Evolutionary conservation across 495 filamentous ascomycete genomes (phyloP), one percentile per base, ranked within the genome.

Genomic region (Podospora australis): DNA sequence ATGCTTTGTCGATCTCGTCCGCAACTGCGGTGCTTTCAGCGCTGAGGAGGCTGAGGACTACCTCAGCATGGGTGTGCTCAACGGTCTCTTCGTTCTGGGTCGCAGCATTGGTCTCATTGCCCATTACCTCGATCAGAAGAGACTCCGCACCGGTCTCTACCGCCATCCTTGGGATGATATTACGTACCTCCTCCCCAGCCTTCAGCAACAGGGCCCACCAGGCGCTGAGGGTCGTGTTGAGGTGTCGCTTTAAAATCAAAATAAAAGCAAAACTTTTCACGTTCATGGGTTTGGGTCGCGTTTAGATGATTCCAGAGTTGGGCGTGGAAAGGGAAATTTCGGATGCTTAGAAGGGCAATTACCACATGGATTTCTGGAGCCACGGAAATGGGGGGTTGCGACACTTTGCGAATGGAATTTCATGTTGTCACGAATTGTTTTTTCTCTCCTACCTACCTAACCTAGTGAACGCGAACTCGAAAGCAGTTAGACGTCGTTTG

Each of bases 81-180:
- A 98, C 80, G 92, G 92, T 73, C 85, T 98, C 44, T 98, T 98
- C 79, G 92, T 98, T 19, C 80, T 98, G 39, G 92, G 92, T 52
- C 83, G 92, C 57, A 85, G 79, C 69, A 98, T 98, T 59, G 92
- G 92, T 87, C 76, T 98, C 57, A 98, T 97, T 83, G 92, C 92
- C 55, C 92, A 98, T 77, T 96, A 90, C 81, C 85, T 98, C 56
- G 92, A 98, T 71, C 92, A 98, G 79, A 98, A 98, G 89, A 81
- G 92, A 67, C 80, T 98, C 70, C 83, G 90, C 60, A 98, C 92
- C 59, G 92, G 92, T 63, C 80, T 98, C 55, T 98, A 98, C 84
- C 84, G 92, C 68, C 92, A 96, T 80, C 90, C 90, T 64, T 96
- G 89, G 90, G 90, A 95, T 67, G 88, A 94, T 68, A 96, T 96